These are phyloP conservation scores for Trichoderma pleuroti DNA, from an alignment of 2,329 filamentous ascomycete genomes.

Conservation along the genomic window DNA sequence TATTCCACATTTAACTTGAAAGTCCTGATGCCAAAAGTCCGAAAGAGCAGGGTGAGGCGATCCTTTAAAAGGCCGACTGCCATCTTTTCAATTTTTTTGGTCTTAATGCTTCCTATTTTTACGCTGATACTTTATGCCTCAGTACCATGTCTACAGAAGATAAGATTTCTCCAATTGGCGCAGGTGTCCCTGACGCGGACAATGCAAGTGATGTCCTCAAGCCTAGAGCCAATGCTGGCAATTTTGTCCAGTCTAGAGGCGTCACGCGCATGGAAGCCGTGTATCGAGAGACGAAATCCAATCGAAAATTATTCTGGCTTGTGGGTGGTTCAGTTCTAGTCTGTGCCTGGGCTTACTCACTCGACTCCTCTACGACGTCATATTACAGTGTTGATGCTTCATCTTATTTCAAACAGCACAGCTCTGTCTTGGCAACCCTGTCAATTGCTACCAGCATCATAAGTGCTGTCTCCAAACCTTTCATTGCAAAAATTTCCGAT, in stretches of 20 bases:
- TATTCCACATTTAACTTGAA: not conserved
- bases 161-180: not conserved
- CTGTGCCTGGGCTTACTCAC: conserved; percentile 32
- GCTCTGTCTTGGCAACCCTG: conserved; percentile 27
- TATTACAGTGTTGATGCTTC: conserved; percentile 31
- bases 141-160: not conserved
- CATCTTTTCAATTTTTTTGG: not conserved
- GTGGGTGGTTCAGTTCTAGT: conserved; percentile 30
- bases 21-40: not conserved
- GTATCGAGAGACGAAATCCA: conserved; percentile 28
- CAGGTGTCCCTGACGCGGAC: not conserved
- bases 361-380: conserved; percentile 30
- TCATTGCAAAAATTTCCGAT: conserved; percentile 59
- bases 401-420: conserved; percentile 30
- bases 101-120: not conserved
- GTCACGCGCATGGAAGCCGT: conserved; percentile 32
- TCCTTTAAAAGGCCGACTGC: not conserved
- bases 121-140: not conserved
- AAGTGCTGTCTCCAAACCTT: conserved; percentile 55
- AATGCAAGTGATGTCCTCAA: conserved; percentile 17
- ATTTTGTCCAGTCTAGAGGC: conserved; percentile 21
- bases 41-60: not conserved
- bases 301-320: conserved; percentile 27
- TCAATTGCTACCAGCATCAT: conserved; percentile 36
- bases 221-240: conserved; percentile 22